A percentile compares a stretch with the other conserved stretches of the same genome.
Evolutionary conservation across 768 basidiomycete genomes (phyloP).

Genomic region (Lentinula edodes): DNA sequence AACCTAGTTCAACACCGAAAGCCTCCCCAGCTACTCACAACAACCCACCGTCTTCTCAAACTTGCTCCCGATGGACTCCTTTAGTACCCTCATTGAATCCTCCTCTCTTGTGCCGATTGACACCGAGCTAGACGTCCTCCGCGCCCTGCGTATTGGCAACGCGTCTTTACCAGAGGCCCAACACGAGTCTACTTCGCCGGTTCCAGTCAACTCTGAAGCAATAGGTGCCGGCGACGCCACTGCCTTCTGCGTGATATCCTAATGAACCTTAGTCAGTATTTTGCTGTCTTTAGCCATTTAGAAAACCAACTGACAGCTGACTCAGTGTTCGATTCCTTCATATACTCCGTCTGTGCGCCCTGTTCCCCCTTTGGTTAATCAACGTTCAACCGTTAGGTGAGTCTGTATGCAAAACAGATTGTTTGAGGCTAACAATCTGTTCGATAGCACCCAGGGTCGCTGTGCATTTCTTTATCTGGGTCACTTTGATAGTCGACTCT

Average conservation of each 20-base stretch:
- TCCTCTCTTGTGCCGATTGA: too few species aligned
- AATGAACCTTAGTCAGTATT: not conserved
- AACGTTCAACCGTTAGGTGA: too few species aligned
- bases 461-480: not conserved
- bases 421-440: not conserved
- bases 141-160: not conserved
- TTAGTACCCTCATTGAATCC: not conserved
- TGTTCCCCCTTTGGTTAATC: too few species aligned
- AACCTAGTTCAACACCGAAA: too few species aligned
- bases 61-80: not conserved
- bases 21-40: too few species aligned
- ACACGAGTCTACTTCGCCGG: not conserved
- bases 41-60: not conserved
- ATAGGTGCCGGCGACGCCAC: not conserved
- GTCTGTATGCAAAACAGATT: too few species aligned
- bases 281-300: not conserved
- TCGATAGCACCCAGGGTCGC: not conserved
- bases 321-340: too few species aligned
- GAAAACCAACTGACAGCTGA: too few species aligned
- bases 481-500: not conserved
- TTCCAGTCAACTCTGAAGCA: not conserved
- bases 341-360: too few species aligned
- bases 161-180: not conserved
- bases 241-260: not conserved
- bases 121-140: not conserved